Evolutionary conservation across 2,329 filamentous ascomycete genomes (phyloP), one percentile per base, ranked within the genome.

Genomic region (Pestalotiopsis sp.): DNA sequence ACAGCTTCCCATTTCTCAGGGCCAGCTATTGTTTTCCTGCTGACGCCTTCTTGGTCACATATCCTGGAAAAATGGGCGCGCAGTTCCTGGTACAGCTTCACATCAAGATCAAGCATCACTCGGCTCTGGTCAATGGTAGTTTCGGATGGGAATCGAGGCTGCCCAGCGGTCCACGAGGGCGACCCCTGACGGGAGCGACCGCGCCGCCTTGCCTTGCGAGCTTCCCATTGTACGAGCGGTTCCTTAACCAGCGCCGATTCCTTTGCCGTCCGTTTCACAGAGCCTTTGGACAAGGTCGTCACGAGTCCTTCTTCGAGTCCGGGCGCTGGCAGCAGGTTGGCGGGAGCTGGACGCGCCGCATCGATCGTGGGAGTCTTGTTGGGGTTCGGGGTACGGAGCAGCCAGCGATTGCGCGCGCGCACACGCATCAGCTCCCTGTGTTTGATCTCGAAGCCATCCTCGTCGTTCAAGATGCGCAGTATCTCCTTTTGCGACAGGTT

Each of bases 51-150:
- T 67, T 90, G 87, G 70, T 89, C 85, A 75, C 93, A 95, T 14
- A 96, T 92, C 11, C 81, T 81, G 73, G 91, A 87, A 72, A 94
- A 96, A 36, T 87, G 86, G 63, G 89, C 84, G 38, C 93, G 87
- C 17, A 93, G 79, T 69, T 88, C 81, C 39, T 85, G 85, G 77
- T 96, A 96, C 57, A 87, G 81, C 1, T 84, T 79, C 63, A 86
- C 87, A 74, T 92, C 88, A 41, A 97, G 82, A 49, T 81, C 83
- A 36, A 97, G 82, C 69, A 90, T 91, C 13, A 85, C 85, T 75
- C 94, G 93, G 75, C 91, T 91, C 79, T 95, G 92, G 72, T 93
- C 91, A 69, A 96, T 87, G 0, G 93, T 95, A 13, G 92, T 95
- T 78, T 96, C 93, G 0, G 93, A 95, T 1, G 92, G 92, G 71